Evolutionary conservation across 768 basidiomycete genomes (phyloP).

Genomic region (Pleurotus citrinopileatus): DNA sequence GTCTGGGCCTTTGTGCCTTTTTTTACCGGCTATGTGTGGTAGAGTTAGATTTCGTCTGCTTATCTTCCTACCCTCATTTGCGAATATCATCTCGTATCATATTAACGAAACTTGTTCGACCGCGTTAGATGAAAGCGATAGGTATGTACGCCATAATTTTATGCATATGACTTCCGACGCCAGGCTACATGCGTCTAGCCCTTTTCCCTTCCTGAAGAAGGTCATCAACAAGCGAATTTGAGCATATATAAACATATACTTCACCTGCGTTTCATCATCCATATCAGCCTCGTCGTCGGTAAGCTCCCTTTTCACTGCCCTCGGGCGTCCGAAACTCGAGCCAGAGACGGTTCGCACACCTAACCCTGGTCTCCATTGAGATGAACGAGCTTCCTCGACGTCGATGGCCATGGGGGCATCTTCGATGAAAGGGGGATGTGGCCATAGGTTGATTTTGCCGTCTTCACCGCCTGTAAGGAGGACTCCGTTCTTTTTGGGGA

Average conservation of each 20-base stretch:
- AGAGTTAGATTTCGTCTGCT: neutral
- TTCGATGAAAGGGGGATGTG: conserved; percentile 12
- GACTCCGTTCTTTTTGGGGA: conserved; percentile 28
- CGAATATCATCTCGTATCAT: too few species aligned
- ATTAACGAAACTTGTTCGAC: too few species aligned
- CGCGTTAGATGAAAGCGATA: too few species aligned
- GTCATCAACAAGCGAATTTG: too few species aligned
- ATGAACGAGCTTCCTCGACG: neutral
- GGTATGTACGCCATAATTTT: too few species aligned
- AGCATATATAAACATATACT: neutral
- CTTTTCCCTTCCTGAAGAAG: neutral
- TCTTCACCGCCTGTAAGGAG: conserved; percentile 53
- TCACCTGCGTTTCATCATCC: conserved; percentile 1
- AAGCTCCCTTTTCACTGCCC: neutral
- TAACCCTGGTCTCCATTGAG: neutral
- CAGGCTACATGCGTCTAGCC: neutral
- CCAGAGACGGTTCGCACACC: neutral
- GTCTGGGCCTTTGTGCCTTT: neutral
- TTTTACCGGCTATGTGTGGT: neutral
- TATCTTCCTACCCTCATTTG: neutral
- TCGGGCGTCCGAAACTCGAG: neutral
- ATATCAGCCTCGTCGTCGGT: neutral
- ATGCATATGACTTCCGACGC: too few species aligned
- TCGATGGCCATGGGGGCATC: conserved; percentile 25
- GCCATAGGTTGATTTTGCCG: conserved; percentile 43